phyloP scores from a whole-genome alignment of 2,329 filamentous ascomycete genomes.

The Scytalidium lignicola region DNA sequence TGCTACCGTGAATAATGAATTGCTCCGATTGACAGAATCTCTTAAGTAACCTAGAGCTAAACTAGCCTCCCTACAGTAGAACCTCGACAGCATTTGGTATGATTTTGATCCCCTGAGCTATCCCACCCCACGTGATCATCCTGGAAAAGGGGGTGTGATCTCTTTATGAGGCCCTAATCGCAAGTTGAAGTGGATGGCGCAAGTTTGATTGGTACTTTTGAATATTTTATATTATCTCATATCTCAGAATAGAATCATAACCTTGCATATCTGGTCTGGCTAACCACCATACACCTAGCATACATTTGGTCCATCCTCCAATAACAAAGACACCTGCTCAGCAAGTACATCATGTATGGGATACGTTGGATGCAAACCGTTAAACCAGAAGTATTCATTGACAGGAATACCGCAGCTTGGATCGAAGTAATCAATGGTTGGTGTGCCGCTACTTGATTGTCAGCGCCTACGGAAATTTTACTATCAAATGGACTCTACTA shows the following conservation, averaged over 20 bases:
- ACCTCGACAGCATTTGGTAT: too few relatives aligned
- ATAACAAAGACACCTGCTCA: constrained; percentile 36
- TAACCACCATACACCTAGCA: constrained; percentile 21
- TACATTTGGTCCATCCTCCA: constrained; percentile 35
- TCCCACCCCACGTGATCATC: too few relatives aligned
- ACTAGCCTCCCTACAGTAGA: too few relatives aligned
- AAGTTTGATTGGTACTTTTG: not conserved
- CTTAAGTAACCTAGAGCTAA: not conserved
- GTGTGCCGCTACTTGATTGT: constrained; percentile 36
- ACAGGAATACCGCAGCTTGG: constrained; percentile 47
- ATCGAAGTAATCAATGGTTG: constrained; percentile 33
- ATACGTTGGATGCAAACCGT: constrained; percentile 58
- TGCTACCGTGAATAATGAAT: not conserved
- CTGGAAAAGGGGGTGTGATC: too few relatives aligned
- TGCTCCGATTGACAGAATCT: not conserved
- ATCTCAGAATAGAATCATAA: not conserved
- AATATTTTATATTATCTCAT: not conserved
- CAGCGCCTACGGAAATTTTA: not conserved
- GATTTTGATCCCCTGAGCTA: too few relatives aligned
- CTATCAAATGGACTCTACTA: constrained; percentile 4
- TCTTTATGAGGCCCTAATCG: too few relatives aligned
- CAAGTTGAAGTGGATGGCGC: too few relatives aligned
- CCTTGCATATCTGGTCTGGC: not conserved
- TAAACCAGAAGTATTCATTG: constrained; percentile 62
- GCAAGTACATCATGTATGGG: constrained; percentile 57